phyloP scores from a whole-genome alignment of 495 filamentous ascomycete genomes.

The Aspergillus asperescens region DNA sequence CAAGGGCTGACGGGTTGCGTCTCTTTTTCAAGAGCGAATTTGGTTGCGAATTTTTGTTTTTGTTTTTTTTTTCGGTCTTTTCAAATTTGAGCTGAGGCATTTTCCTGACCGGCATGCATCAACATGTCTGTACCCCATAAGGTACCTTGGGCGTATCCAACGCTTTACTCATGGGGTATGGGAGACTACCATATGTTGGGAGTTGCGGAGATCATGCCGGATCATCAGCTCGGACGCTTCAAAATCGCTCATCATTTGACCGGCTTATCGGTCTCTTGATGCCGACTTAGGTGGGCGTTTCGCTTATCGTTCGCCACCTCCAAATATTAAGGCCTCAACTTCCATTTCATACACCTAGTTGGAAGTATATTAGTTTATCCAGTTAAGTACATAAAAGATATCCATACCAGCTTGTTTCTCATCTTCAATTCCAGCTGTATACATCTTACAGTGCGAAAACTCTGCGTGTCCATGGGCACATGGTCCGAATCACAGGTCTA shows the following conservation, averaged over 20 bases:
- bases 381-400: neutral
- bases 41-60: neutral
- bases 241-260: no score
- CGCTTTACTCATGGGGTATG: neutral
- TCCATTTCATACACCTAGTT: no score
- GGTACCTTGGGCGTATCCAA: constrained; percentile 1
- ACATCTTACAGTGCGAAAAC: neutral
- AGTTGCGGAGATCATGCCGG: no score
- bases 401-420: neutral
- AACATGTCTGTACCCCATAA: neutral
- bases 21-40: no score
- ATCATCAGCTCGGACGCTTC: no score
- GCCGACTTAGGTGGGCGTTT: no score
- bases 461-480: constrained; percentile 11
- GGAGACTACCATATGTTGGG: no score
- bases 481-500: constrained; percentile 13
- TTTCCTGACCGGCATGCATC: constrained; percentile 17
- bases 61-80: neutral
- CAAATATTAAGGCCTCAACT: no score
- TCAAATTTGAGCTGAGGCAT: constrained; percentile 18
- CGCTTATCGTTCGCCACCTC: no score
- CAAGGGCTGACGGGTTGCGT: no score
- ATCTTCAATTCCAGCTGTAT: neutral
- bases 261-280: no score
- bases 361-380: no score